Conservation (phyloP, 176 grass and related monocot genomes). For the Phoenix roebelenii region DNA sequence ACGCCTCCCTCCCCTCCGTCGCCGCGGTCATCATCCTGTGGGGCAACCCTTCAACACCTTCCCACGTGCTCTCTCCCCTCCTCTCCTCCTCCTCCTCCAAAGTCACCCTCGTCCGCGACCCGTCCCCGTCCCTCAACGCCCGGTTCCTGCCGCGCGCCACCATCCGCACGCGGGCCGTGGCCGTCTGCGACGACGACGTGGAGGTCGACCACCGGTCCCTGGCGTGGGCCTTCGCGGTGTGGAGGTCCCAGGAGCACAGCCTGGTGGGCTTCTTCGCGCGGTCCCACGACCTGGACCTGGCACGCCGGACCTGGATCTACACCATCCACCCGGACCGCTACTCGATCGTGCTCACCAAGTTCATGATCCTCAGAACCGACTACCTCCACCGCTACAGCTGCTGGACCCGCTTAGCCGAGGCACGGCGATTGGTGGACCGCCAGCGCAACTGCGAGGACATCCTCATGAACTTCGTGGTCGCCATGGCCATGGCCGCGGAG, state of each 20-base stretch:
- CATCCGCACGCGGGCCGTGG: conserved; percentile 50
- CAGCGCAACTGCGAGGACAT: conserved; percentile 89
- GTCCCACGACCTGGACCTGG: conserved; percentile 68
- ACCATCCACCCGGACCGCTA: conserved; percentile 46
- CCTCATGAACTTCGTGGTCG: conserved; percentile 89
- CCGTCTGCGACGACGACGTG: conserved; percentile 57
- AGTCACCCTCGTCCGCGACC: conserved; percentile 34
- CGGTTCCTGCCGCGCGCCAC: conserved; percentile 60
- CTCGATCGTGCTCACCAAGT: conserved; percentile 87
- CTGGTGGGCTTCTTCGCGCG: conserved; percentile 75
- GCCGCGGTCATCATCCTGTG: conserved; percentile 52
- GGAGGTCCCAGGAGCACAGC: background rate
- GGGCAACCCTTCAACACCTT: conserved; percentile 45
- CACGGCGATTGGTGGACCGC: conserved; percentile 47
- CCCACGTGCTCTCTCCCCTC: conserved; percentile 13
- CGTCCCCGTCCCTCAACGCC: conserved; percentile 63
- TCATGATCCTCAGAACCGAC: conserved; percentile 40
- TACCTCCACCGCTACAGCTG: conserved; percentile 61
- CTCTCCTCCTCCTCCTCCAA: conserved; percentile 20
- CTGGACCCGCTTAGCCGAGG: conserved; percentile 41
- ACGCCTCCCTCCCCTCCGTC: conserved; percentile 46
- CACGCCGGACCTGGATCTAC: conserved; percentile 52
- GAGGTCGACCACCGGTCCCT: conserved; percentile 35
- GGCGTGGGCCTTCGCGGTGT: conserved; percentile 62
- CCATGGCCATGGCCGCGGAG: conserved; percentile 16